Evolutionary conservation across 2,329 filamentous ascomycete genomes (phyloP), one percentile per base, ranked within the genome.

Genomic region (Metarhizium rileyi): DNA sequence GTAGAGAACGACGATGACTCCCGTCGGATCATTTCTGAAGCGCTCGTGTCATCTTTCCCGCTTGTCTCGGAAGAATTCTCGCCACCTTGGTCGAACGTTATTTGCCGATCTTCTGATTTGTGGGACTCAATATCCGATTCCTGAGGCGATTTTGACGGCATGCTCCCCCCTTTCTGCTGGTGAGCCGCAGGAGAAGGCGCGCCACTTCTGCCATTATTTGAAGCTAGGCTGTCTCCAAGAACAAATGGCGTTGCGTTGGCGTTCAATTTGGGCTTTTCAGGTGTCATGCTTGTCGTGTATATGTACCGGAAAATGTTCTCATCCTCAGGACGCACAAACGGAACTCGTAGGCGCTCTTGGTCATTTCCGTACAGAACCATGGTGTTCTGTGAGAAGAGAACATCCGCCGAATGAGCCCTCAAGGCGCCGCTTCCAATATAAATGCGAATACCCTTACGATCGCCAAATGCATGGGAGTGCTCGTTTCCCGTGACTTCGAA

Each of bases 361-460:
- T 95, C 88, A 61, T 89, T 86, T 57, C 94, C 88, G 57, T 90
- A 90, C 26, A 97, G 73, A 0, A 86, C 86, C 73, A 98, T 81
- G 55, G 86, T 85, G 61, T 95, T 95, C 56, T 90, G 87, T 0
- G 93, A 97, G 59, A 98, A 88, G 22, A 97, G 70, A 10, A 98
- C 77, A 63, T 97, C 93, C 23, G 89, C 91, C 56, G 87, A 95
- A 62, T 95, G 88, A 9, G 85, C 77, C 54, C 90, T 81, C 50
- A 98, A 74, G 14, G 88, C 80, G 66, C 97, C 91, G 61, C 89
- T 95, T 36, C 93, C 91, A 51, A 98, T 74, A 62, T 95, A 90
- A 47, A 96, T 85, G 56, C 90, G 86, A 50, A 97, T 87, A 9
- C 74, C 70, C 61, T 81, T 86, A 36, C 65, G 69, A 12, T 76